phyloP scores from a whole-genome alignment of 768 basidiomycete genomes.

The Candolleomyces eurysporus region DNA sequence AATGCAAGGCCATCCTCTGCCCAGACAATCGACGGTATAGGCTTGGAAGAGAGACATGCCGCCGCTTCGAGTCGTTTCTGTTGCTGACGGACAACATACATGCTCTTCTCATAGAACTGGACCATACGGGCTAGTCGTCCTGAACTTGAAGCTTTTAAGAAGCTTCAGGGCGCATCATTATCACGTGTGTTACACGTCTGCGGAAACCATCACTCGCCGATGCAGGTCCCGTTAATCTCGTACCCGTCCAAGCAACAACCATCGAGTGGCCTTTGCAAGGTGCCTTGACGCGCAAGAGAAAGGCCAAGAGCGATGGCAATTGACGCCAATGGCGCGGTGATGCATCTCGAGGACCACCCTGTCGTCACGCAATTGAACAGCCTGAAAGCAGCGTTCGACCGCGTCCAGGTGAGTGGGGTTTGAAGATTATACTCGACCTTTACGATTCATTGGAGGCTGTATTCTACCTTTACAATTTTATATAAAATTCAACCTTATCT shows the following conservation, averaged over 20 bases:
- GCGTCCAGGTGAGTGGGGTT: conserved; percentile 43
- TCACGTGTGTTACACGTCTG: background rate
- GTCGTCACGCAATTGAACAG: conserved; percentile 44
- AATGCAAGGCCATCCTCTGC: conserved; percentile 19
- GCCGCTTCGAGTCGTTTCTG: background rate
- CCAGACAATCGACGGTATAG: conserved; percentile 9
- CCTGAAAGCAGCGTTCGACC: conserved; percentile 43
- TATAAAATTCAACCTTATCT: no score
- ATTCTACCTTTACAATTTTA: no score
- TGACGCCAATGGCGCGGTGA: background rate
- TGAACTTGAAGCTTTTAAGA: no score
- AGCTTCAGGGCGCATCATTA: background rate
- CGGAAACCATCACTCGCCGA: background rate
- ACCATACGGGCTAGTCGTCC: background rate
- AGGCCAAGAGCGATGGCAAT: background rate
- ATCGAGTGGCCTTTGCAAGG: background rate
- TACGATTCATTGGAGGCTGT: no score
- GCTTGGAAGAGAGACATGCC: background rate
- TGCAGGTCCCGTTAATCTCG: background rate
- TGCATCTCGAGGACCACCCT: conserved; percentile 37
- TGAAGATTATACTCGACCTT: background rate
- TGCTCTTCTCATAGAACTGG: background rate
- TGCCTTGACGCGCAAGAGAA: background rate
- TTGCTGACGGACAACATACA: background rate
- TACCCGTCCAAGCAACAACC: background rate